A percentile compares a stretch with the other conserved stretches of the same genome.
Evolutionary conservation across 768 basidiomycete species (phyloP).

Genomic region (Boletales sp.): DNA sequence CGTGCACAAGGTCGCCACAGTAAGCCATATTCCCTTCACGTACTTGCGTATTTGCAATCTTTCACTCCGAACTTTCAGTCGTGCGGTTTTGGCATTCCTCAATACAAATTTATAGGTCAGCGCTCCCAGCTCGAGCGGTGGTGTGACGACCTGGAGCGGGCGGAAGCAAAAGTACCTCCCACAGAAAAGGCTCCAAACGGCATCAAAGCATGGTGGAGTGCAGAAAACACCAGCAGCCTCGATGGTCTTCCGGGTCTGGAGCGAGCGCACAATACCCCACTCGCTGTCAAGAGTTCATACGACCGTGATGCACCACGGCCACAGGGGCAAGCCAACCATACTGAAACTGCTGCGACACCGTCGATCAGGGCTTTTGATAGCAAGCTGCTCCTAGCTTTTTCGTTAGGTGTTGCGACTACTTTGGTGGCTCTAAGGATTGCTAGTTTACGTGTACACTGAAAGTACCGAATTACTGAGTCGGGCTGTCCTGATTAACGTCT

Average conservation of each 20-base stretch:
- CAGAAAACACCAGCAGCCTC: slow-evolving; percentile 47
- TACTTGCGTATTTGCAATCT: neutral
- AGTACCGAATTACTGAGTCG: too few relatives aligned
- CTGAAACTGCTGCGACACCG: neutral
- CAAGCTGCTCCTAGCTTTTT: slow-evolving; percentile 27
- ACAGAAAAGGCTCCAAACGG: slow-evolving; percentile 35
- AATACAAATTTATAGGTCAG: slow-evolving; percentile 53
- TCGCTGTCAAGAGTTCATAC: slow-evolving; percentile 20
- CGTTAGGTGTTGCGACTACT: slow-evolving; percentile 23
- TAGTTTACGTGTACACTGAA: slow-evolving; percentile 6
- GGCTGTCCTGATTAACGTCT: too few relatives aligned
- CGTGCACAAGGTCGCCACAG: slow-evolving; percentile 54
- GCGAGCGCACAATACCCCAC: slow-evolving; percentile 22
- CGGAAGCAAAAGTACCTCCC: slow-evolving; percentile 30
- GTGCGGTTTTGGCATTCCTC: slow-evolving; percentile 63
- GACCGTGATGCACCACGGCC: slow-evolving; percentile 12
- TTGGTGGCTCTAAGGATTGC: slow-evolving; percentile 10
- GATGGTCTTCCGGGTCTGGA: slow-evolving; percentile 54
- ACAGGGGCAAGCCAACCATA: neutral
- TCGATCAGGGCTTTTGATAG: neutral
- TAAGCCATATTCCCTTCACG: slow-evolving; percentile 20
- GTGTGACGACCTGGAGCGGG: slow-evolving; percentile 41
- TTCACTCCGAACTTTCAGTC: slow-evolving; percentile 40
- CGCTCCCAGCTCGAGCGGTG: slow-evolving; percentile 50
- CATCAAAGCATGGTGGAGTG: slow-evolving; percentile 53